Evolutionary conservation across 768 basidiomycete species (phyloP), one percentile per base, ranked within the genome.

Genomic region (Russula ochroleuca): DNA sequence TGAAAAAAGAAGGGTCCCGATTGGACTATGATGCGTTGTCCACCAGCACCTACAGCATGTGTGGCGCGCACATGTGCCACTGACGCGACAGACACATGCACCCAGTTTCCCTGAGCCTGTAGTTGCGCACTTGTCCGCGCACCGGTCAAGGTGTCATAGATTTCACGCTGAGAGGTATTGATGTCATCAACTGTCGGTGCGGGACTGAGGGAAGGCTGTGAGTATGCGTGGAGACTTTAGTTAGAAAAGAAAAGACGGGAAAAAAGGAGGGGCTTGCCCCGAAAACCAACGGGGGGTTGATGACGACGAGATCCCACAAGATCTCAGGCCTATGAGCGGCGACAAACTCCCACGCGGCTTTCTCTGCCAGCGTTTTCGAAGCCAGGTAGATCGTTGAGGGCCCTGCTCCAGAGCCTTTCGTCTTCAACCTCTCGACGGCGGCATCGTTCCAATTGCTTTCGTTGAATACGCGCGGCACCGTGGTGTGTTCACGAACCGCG

Each of bases 361-460:
- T 77, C 75, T 88, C 86, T 2, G 86, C 84, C 9, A 85, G 76
- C 0, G 77, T 78, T 76, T 88, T 87, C 21, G 80, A 73, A 6
- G 80, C 84, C 25, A 77, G 69, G 70, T 90, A 90, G 65, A 82
- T 83, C 7, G 70, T 59, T 9, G 72, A 60, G 0, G 66, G 62
- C 1, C 72, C 62, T 0, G 82, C 81, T 1, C 79, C 75, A 17
- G 74, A 71, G 0, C 85, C 86, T 52, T 82, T 74, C 63, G 81
- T 75, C 59, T 80, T 75, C 17, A 83, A 77, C 11, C 76, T 74
- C 52, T 74, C 69, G n/a, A 82, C 69, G 8, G 81, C 74, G 58
- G 74, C 74, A 17, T 81, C 72, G 67, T 88, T 86, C 90, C 88
- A 90, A 70, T 37, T 38, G 17, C 40, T 59, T 53, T 62, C 65